Percentiles rank a stretch among this genome's conserved stretches.
These are phyloP conservation scores for Solanum piurae DNA, from an alignment of 257 asterid genomes.

Conservation along the genomic window DNA sequence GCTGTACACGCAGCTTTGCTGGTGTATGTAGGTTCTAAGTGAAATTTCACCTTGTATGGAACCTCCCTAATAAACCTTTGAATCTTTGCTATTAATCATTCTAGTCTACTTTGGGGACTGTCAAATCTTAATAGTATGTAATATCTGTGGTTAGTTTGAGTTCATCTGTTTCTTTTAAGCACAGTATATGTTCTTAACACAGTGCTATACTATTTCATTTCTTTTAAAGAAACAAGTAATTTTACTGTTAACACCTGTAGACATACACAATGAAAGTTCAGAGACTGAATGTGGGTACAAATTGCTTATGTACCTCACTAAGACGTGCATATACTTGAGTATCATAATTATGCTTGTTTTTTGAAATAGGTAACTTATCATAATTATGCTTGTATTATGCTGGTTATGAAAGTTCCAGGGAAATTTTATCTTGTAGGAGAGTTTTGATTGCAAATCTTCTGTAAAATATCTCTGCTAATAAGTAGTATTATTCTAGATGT, in stretches of 20 bases:
- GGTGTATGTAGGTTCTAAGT: background rate
- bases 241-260: background rate
- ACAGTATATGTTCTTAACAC: background rate
- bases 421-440: background rate
- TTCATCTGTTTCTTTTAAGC: background rate
- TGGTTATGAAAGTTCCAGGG: background rate
- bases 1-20: background rate
- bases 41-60: background rate
- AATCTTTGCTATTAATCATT: background rate
- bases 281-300: background rate
- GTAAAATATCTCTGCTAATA: background rate
- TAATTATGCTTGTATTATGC: background rate
- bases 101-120: background rate
- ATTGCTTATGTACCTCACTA: background rate
- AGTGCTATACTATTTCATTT: background rate
- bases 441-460: background rate
- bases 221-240: background rate
- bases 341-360: background rate
- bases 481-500: background rate
- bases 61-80: background rate
- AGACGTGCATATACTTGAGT: background rate
- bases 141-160: background rate
- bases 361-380: too few relatives aligned
- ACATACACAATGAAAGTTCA: background rate
- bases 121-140: accelerated